Conservation (phyloP, 805 yeast species). For the Metschnikowia lunata region DNA sequence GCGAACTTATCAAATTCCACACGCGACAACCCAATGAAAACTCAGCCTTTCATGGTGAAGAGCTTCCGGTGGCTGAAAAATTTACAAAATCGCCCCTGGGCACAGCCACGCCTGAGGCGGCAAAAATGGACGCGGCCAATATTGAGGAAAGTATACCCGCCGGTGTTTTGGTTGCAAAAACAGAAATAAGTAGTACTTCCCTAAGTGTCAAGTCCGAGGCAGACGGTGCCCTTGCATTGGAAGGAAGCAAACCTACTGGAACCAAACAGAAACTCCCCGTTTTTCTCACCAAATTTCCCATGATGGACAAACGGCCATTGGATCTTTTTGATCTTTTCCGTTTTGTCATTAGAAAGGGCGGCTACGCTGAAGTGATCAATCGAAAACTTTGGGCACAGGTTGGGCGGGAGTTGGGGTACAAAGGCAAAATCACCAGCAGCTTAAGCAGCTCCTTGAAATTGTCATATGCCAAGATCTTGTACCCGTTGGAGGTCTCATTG, state of each 20-base stretch:
- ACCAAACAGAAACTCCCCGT: constrained; percentile 13
- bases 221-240: not conserved
- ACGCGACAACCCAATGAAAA: not conserved
- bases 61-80: not conserved
- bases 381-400: constrained; percentile 78
- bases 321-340: constrained; percentile 59
- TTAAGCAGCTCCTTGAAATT: constrained; percentile 62
- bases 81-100: not conserved
- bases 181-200: not conserved
- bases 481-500: constrained; percentile 27
- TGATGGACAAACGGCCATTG: constrained; percentile 60
- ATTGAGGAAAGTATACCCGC: not conserved
- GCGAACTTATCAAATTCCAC: constrained; percentile 43
- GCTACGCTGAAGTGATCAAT: constrained; percentile 57
- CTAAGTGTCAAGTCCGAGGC: not conserved
- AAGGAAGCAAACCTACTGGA: not conserved
- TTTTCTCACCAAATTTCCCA: constrained; percentile 49
- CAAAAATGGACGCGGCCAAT: not conserved
- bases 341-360: constrained; percentile 62
- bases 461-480: constrained; percentile 46
- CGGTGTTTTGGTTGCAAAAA: not conserved
- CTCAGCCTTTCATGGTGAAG: not conserved
- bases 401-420: constrained; percentile 75
- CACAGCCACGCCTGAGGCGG: not conserved
- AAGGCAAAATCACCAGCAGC: constrained; percentile 68